phyloP scores from a whole-genome alignment of 306 rosid species.

The Citrullus mucosospermus region DNA sequence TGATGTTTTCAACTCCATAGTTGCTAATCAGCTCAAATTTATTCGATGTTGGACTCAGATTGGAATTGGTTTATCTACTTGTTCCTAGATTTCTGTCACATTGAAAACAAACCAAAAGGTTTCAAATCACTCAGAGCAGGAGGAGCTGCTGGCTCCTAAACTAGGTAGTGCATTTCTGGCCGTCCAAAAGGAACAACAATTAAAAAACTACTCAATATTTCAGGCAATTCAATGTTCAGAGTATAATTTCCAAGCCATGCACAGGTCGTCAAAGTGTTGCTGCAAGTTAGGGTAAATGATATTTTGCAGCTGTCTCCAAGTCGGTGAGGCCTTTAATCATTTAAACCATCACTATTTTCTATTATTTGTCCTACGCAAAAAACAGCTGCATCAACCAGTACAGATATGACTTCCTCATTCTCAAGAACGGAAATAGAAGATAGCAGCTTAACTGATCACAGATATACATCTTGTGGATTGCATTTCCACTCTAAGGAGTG shows the following conservation, averaged over 20 bases:
- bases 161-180: not conserved
- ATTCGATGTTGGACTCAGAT: not conserved
- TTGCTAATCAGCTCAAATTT: not conserved
- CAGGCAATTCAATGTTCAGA: not conserved
- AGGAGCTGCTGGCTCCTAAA: not conserved
- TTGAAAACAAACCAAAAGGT: not conserved
- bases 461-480: conserved; percentile 14
- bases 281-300: not conserved
- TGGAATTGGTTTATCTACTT: not conserved
- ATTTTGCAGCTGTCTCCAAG: not conserved
- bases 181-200: not conserved
- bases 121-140: not conserved
- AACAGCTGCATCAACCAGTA: not conserved
- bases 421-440: not conserved
- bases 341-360: not conserved
- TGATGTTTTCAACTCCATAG: not conserved
- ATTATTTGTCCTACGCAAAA: not conserved
- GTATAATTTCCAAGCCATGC: not conserved
- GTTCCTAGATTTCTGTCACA: not conserved
- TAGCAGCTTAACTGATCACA: not conserved
- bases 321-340: not conserved
- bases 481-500: conserved; percentile 39
- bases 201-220: not conserved
- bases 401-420: not conserved
- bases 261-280: not conserved